phyloP scores from a whole-genome alignment of 1,284 basidiomycete genomes.

The Apiotrichum domesticum region DNA sequence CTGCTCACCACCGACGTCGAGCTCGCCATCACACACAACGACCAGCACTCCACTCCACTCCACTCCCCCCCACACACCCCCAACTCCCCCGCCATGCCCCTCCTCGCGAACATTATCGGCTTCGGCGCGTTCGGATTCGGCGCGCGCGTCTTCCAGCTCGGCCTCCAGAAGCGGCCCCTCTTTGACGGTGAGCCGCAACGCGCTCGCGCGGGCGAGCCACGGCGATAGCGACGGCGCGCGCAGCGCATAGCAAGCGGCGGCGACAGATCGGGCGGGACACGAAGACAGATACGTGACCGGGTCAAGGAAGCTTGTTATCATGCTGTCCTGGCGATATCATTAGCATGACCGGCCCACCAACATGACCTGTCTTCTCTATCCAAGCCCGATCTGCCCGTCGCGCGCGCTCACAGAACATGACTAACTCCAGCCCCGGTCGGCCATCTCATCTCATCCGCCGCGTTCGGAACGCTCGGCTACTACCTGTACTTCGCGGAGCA shows the following conservation, averaged over 20 bases:
- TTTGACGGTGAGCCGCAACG: conserved; percentile 34
- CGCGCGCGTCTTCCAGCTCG: conserved; percentile 70
- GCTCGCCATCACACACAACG: not conserved
- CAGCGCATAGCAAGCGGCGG: too few relatives aligned
- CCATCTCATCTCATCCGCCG: conserved; percentile 30
- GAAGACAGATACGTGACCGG: too few relatives aligned
- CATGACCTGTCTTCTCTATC: too few relatives aligned
- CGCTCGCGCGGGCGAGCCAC: too few relatives aligned
- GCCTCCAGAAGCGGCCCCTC: conserved; percentile 55
- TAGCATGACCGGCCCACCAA: too few relatives aligned
- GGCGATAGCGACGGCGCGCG: too few relatives aligned
- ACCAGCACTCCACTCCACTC: not conserved
- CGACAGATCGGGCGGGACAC: too few relatives aligned
- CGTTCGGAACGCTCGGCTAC: conserved; percentile 40
- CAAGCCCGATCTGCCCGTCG: not conserved
- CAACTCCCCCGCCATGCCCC: conserved; percentile 53
- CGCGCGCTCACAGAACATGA: not conserved
- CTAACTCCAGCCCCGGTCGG: conserved; percentile 31
- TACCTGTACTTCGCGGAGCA: conserved; percentile 36
- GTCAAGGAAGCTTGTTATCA: too few relatives aligned
- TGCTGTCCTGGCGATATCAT: too few relatives aligned
- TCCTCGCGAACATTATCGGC: conserved; percentile 66
- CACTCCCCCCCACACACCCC: not conserved
- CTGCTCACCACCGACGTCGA: not conserved
- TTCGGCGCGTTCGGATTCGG: conserved; percentile 72